Base-by-base conservation (phyloP, 2,329 filamentous ascomycete species). In the Saccharata proteae region DNA sequence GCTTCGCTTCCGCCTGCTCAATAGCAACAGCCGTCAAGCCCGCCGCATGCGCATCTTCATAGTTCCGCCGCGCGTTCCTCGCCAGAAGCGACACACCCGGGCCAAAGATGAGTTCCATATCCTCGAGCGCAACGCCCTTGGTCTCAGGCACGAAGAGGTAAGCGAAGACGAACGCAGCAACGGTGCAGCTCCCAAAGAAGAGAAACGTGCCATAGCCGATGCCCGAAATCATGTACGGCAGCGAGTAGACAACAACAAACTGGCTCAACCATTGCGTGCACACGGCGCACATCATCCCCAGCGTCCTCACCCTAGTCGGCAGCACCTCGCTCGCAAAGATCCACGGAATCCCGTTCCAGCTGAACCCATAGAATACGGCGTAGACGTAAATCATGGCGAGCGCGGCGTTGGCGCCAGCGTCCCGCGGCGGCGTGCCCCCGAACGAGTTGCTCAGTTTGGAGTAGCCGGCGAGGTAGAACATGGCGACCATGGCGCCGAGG, bases 261-360 rank as follows among this genome's bases (percentile, higher is more conserved):
- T 82, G 82, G 54, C 81, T 81, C 4, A 82, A 53, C 77, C 77
- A 80, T 45, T 82, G 76, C 0, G 73, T 79, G 3, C 71, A 73
- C 1, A 77, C 76, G 0, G 68, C 77, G 30, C 81, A 61, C 2
- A 75, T 67, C 6, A 82, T 76, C 44, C 80, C 81, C 41, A 77
- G 56, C n/a, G 71, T 71, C 34, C 78, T 62, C 6, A 82, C 61
- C 20, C 77, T 63, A 0, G 74, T 73, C 5, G 74, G 74, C 0
- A 77, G 76, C 35, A 82, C 81, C 52, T 82, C 77, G 15, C 69
- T 69, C 3, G 79, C 69, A 44, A 80, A 73, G 44, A 80, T 78
- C 77, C 77, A 82, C 55, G 74, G 78, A 16, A 73, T 72, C 0
- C 74, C 74, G 0, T 77, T 77, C 77, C 77, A 81, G 8, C 57